Evolutionary conservation across 208 protist genomes (phyloP), one percentile per base, ranked within the genome.

Genomic region (Acanthamoeba sp.): DNA sequence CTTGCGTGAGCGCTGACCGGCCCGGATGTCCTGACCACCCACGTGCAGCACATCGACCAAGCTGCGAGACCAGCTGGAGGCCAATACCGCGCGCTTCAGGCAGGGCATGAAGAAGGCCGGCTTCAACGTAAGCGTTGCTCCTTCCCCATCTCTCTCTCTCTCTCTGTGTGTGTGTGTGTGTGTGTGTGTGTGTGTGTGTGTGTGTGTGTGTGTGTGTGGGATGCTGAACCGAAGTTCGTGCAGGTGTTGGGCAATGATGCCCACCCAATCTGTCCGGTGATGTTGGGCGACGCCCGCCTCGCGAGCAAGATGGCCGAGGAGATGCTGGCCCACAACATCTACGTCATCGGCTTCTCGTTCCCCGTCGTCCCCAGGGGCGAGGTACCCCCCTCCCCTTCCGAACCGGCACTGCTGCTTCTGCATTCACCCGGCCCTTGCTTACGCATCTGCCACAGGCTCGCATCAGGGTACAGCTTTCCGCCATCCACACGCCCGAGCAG

Each of bases 291-390:
- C 78, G 98, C 98, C 14, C 82, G 94, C 32, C 71, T 99, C 18
- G 98, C 98, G 36, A 59, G 91, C 69, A 66, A 97, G 29, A 98
- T 99, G 66, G 97, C 98, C 2, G 95, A 98, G 20, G 95, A 96
- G 32, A 98, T 99, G 97, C 95, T 98, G 50, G 84, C 96, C n/a
- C 88, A 95, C 38, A 97, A 97, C 71, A 98, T 99, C 94, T 99
- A 99, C 91, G 98, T 99, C 48, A 98, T 98, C 69, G 98, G 95
- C 32, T 99, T 99, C 94, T 96, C 84, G 36, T 99, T 96, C 94
- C 98, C 98, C 16, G 73, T 96, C 34, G 94, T 95, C 48, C 92
- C 92, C n/a, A n/a, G 38, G 36, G 94, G 59, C 45, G 71, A 94
- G 84, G 73, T 84, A 32, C 42, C 12, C 29, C 9, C 2, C 48